These are phyloP conservation scores for Fusarium robinianum DNA, from an alignment of 2,329 filamentous ascomycete genomes.

Conservation along the genomic window DNA sequence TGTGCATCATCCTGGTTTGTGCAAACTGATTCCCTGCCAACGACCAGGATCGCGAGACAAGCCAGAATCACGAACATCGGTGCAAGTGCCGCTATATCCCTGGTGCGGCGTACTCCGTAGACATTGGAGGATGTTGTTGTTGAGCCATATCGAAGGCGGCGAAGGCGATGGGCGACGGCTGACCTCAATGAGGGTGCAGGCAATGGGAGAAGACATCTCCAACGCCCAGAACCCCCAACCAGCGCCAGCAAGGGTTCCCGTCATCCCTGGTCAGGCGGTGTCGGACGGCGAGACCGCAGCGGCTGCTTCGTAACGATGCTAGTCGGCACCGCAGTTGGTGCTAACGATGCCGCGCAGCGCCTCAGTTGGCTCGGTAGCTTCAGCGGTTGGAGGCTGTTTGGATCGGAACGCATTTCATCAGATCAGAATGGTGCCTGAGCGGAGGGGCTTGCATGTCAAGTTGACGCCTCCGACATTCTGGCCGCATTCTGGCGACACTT, in stretches of 20 bases:
- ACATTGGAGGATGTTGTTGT: conserved; percentile 16
- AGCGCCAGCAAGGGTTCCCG: conserved; percentile 4
- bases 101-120: conserved; percentile 12
- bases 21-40: conserved; percentile 29
- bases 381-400: conserved; percentile 20
- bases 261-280: conserved; percentile 27
- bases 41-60: conserved; percentile 31
- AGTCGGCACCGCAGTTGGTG: conserved; percentile 20
- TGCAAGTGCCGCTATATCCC: conserved; percentile 32
- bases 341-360: conserved; percentile 24
- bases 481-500: too few relatives aligned
- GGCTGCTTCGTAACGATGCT: conserved; percentile 25
- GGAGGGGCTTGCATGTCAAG: conserved; percentile 29
- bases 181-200: conserved; percentile 18
- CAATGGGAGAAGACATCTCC: too few relatives aligned
- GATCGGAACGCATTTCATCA: conserved; percentile 24
- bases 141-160: conserved; percentile 11
- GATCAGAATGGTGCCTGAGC: conserved; percentile 22
- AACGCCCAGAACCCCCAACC: too few relatives aligned
- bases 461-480: conserved; percentile 26
- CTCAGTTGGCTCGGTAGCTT: conserved; percentile 11
- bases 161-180: conserved; percentile 15
- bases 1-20: conserved; percentile 36
- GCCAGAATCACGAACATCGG: conserved; percentile 27
- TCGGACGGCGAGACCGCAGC: conserved; percentile 34